Base-by-base conservation (phyloP, 306 rosid genomes). In the Urtica urens region DNA sequence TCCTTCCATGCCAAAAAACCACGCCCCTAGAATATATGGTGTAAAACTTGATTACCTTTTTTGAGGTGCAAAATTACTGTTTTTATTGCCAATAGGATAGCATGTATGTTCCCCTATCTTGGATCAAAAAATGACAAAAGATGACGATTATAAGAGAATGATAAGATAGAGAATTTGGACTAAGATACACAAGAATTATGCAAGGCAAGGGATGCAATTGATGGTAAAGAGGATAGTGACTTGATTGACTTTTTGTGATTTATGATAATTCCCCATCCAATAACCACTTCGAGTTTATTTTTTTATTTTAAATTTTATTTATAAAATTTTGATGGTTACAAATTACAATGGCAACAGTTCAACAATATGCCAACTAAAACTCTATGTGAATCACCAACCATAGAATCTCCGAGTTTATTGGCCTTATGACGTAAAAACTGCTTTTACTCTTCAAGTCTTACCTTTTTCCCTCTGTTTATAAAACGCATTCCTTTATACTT, bases 1-100 rank as follows among this genome's bases (percentile, higher is more conserved):
- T 65, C 93, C 95, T 63, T 88, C 93, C 95, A 88, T 87, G 34
- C 68, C 80, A 46, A 40, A 20, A 42, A 29, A 46, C 48, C 60
- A 43, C 48, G 22, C 8, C n/a, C 4, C n/a, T 39, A 5, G 17
- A 39, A 28, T 28, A 28, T 17, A 17, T 4, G 23, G 4, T n/a
- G n/a, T n/a, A n/a, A n/a, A n/a, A n/a, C n/a, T n/a, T n/a, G n/a
- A n/a, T n/a, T n/a, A n/a, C n/a, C n/a, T n/a, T n/a, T n/a, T n/a
- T n/a, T n/a, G n/a, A n/a, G n/a, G n/a, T n/a, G n/a, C n/a, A n/a
- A n/a, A n/a, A n/a, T n/a, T n/a, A n/a, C n/a, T n/a, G n/a, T n/a
- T n/a, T n/a, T n/a, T n/a, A n/a, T n/a, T n/a, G n/a, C n/a, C n/a
- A n/a, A n/a, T n/a, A n/a, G n/a, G n/a, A n/a, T n/a, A n/a, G n/a